Conservation (phyloP, 257 asterid species). For the Linderniella brevidens region DNA sequence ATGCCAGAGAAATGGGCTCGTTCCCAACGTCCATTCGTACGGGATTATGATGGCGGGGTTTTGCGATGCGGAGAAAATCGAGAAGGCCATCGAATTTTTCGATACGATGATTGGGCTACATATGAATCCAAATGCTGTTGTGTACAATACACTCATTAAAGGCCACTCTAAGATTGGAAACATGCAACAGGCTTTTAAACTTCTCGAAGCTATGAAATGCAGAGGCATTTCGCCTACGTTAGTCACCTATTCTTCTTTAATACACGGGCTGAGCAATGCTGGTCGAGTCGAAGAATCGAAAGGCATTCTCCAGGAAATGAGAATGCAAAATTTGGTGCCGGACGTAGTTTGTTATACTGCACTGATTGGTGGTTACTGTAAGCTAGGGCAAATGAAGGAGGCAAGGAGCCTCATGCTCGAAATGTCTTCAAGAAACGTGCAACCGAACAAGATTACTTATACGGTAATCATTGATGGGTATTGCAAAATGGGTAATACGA, state of each 20-base stretch:
- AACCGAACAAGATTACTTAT: slow-evolving; percentile 68
- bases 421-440: slow-evolving; percentile 37
- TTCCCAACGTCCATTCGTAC: slow-evolving; percentile 32
- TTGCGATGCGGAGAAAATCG: slow-evolving; percentile 40
- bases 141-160: slow-evolving; percentile 53
- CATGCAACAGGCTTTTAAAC: slow-evolving; percentile 39
- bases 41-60: slow-evolving; percentile 62
- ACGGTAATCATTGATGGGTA: slow-evolving; percentile 55
- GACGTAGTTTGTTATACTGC: slow-evolving; percentile 79
- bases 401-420: slow-evolving; percentile 39
- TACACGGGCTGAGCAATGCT: slow-evolving; percentile 54
- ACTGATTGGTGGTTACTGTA: slow-evolving; percentile 59
- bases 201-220: slow-evolving; percentile 48
- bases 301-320: slow-evolving; percentile 39
- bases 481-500: slow-evolving; percentile 40
- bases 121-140: slow-evolving; percentile 29
- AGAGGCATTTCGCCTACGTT: slow-evolving; percentile 34
- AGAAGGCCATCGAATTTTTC: slow-evolving; percentile 41
- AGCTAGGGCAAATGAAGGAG: slow-evolving; percentile 59
- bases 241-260: slow-evolving; percentile 51
- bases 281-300: slow-evolving; percentile 39
- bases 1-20: slow-evolving; percentile 31
- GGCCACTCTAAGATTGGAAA: slow-evolving; percentile 39
- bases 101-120: slow-evolving; percentile 26
- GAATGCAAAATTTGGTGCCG: slow-evolving; percentile 45